A percentile compares a stretch with the other conserved stretches of the same genome.
These are phyloP conservation scores for Sclerotinia nivalis DNA, from an alignment of 2,329 filamentous ascomycete species.

Conservation along the genomic window DNA sequence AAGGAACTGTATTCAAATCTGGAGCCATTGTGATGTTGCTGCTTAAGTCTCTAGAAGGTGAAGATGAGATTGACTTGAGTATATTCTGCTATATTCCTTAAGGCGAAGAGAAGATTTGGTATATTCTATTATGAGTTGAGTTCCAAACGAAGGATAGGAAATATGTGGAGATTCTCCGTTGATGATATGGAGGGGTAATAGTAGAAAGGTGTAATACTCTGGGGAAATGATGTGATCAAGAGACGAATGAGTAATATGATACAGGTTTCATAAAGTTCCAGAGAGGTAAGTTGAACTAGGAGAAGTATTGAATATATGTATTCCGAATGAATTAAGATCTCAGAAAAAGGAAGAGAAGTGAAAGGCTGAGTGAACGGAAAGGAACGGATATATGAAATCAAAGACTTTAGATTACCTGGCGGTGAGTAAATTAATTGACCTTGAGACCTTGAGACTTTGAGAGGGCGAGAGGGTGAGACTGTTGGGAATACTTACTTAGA, in stretches of 20 bases:
- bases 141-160: background rate
- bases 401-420: background rate
- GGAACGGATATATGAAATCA: conserved; percentile 6
- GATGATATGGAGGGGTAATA: background rate
- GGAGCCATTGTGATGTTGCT: conserved; percentile 57
- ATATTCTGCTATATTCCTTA: background rate
- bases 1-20: conserved; percentile 70
- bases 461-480: background rate
- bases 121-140: background rate
- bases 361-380: background rate
- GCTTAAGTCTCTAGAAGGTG: background rate
- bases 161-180: background rate
- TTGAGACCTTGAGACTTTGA: no score
- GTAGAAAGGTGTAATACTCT: conserved; percentile 10
- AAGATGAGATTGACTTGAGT: no score
- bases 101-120: background rate
- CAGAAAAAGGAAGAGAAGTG: background rate
- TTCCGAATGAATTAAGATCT: background rate
- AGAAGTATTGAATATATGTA: background rate
- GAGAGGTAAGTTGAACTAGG: background rate
- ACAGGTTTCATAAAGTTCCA: no score
- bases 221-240: conserved; percentile 19
- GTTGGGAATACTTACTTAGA: background rate
- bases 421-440: background rate
- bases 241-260: background rate